Conservation (phyloP, 495 filamentous ascomycete species). For the Letharia lupina region DNA sequence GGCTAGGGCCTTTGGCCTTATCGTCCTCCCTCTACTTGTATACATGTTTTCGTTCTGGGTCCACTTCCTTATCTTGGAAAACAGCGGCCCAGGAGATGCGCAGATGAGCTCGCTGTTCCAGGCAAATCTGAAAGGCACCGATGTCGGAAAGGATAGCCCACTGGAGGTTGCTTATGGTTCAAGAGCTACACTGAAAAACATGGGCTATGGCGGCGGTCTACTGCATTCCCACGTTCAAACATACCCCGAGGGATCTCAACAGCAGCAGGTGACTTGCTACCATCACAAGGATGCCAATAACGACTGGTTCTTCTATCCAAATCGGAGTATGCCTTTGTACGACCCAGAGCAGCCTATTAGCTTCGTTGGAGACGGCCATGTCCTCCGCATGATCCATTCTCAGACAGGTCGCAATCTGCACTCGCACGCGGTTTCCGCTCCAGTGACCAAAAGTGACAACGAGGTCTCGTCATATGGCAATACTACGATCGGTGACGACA, state of each 20-base stretch:
- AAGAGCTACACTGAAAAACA: constrained; percentile 90
- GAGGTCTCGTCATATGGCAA: constrained; percentile 97
- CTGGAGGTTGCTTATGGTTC: constrained; percentile 86
- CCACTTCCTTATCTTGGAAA: constrained; percentile 87
- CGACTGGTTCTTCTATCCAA: constrained; percentile 98
- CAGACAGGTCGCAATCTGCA: constrained; percentile 96
- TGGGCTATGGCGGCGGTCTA: constrained; percentile 97
- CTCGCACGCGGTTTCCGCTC: constrained; percentile 81
- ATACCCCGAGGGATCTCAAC: constrained; percentile 85
- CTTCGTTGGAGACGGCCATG: constrained; percentile 69
- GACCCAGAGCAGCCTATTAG: constrained; percentile 57
- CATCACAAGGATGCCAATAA: constrained; percentile 99
- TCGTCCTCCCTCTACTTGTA: constrained; percentile 73
- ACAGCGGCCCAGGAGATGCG: constrained; percentile 91
- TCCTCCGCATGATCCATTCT: constrained; percentile 82
- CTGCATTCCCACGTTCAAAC: constrained; percentile 96
- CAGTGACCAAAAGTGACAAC: constrained; percentile 76
- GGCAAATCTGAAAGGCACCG: constrained; percentile 85
- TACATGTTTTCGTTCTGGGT: constrained; percentile 93
- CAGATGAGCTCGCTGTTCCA: constrained; percentile 99
- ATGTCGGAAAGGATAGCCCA: constrained; percentile 88
- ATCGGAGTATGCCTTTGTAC: constrained; percentile 65
- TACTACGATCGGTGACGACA: constrained; percentile 91
- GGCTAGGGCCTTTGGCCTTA: constrained; percentile 78
- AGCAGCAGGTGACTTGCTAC: constrained; percentile 98